A percentile compares a stretch with the other conserved stretches of the same genome.
phyloP scores from a whole-genome alignment of 2,329 filamentous ascomycete species.

The Penicillium sp. region DNA sequence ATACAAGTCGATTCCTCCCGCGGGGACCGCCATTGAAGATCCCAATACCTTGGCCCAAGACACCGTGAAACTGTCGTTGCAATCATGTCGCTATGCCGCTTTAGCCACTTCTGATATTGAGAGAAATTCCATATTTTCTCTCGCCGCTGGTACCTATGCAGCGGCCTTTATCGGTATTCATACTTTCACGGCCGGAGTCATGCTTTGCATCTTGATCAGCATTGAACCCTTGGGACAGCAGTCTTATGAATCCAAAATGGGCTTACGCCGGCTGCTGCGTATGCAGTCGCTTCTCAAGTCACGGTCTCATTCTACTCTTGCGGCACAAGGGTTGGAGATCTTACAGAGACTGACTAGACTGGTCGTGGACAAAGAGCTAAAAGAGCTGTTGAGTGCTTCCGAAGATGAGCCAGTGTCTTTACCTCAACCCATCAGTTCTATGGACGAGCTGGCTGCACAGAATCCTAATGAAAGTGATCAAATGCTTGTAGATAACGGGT shows the following conservation, averaged over 20 bases:
- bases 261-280: conserved; percentile 21
- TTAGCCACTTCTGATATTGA: conserved; percentile 19
- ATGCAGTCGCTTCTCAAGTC: conserved; percentile 23
- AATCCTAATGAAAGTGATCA: neutral
- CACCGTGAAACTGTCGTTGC: conserved; percentile 12
- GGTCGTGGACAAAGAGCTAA: conserved; percentile 28
- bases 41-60: neutral
- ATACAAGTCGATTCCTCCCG: conserved; percentile 14
- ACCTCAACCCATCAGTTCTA: neutral
- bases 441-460: neutral
- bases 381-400: conserved; percentile 14
- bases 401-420: neutral
- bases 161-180: conserved; percentile 29
- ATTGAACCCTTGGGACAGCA: conserved; percentile 22
- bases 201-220: conserved; percentile 26
- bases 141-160: conserved; percentile 28
- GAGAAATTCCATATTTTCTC: conserved; percentile 10
- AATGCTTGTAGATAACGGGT: too few species aligned
- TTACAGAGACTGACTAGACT: conserved; percentile 20
- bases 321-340: conserved; percentile 25
- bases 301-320: conserved; percentile 15
- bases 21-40: neutral
- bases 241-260: conserved; percentile 21
- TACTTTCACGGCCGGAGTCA: conserved; percentile 29
- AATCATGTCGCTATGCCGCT: conserved; percentile 25